Evolutionary conservation across 768 basidiomycete species (phyloP).

Genomic region (Ephemerocybe angulata): DNA sequence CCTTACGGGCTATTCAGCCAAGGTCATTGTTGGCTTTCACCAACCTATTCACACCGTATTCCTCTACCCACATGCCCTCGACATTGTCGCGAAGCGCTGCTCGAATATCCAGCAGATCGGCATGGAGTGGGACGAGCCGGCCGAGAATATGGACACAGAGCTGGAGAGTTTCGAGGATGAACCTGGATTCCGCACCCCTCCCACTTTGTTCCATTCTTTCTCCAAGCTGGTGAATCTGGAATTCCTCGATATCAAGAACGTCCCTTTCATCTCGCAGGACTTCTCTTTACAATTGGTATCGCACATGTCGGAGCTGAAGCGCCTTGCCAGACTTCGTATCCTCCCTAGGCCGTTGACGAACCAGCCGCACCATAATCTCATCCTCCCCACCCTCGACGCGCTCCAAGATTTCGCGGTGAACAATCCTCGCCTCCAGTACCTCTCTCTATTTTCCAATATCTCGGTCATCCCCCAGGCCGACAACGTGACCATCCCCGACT

Average conservation of each 20-base stretch:
- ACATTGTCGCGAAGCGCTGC: background rate
- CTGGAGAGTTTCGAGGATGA: background rate
- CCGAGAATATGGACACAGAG: background rate
- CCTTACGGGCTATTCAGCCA: background rate
- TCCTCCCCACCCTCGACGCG: background rate
- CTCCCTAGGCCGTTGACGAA: background rate
- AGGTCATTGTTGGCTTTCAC: no score
- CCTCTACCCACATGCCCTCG: background rate
- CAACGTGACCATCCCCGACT: background rate
- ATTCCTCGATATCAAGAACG: background rate
- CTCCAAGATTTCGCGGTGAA: background rate
- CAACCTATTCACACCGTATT: background rate
- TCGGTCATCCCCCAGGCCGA: background rate
- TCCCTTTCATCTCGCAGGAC: background rate
- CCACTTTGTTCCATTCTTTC: background rate
- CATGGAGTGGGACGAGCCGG: background rate
- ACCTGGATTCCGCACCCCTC: background rate
- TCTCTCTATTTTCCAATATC: background rate
- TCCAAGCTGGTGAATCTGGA: background rate
- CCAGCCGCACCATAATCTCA: background rate
- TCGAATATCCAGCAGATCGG: background rate
- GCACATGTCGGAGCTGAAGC: background rate
- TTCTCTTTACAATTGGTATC: background rate
- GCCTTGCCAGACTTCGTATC: background rate
- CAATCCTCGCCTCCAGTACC: background rate